Evolutionary conservation across 306 rosid genomes (phyloP).

Genomic region (Cucumis melo): DNA sequence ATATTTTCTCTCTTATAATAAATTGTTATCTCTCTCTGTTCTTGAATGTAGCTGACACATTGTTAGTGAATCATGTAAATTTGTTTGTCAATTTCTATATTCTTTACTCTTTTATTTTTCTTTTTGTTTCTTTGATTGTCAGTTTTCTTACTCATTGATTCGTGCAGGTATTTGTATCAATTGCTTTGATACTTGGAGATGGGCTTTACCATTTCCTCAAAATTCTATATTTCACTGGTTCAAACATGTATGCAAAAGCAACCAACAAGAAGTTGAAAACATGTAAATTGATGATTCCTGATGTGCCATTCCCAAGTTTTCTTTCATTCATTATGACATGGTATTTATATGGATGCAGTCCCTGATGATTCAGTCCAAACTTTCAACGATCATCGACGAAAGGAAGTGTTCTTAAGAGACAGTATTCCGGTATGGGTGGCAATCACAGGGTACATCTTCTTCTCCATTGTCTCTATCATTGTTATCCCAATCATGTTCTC

Average conservation of each 20-base stretch:
- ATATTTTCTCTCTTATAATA: too few species aligned
- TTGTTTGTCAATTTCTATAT: too few species aligned
- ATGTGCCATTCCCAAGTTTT: background rate
- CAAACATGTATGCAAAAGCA: slow-evolving; percentile 34
- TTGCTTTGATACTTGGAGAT: slow-evolving; percentile 84
- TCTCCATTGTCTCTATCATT: slow-evolving; percentile 52
- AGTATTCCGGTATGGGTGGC: slow-evolving; percentile 81
- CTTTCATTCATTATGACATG: slow-evolving; percentile 2
- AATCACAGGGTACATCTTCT: slow-evolving; percentile 42
- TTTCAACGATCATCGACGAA: slow-evolving; percentile 47
- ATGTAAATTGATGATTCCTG: slow-evolving; percentile 25
- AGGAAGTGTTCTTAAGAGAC: slow-evolving; percentile 70
- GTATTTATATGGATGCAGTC: slow-evolving; percentile 23
- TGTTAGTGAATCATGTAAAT: too few species aligned
- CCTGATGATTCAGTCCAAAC: slow-evolving; percentile 29
- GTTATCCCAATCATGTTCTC: slow-evolving; percentile 85
- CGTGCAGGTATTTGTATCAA: slow-evolving; percentile 82
- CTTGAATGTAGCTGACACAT: too few species aligned
- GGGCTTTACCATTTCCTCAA: slow-evolving; percentile 90
- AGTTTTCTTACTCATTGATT: background rate
- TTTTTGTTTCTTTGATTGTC: too few species aligned
- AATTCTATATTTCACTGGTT: slow-evolving; percentile 47
- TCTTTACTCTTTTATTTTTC: too few species aligned
- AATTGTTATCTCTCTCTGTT: too few species aligned
- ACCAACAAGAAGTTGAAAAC: slow-evolving; percentile 32